Percentiles rank a stretch among this genome's conserved stretches.
Evolutionary conservation across 1,139 yeast genomes (phyloP).

Genomic region (Ogataea hybrid): DNA sequence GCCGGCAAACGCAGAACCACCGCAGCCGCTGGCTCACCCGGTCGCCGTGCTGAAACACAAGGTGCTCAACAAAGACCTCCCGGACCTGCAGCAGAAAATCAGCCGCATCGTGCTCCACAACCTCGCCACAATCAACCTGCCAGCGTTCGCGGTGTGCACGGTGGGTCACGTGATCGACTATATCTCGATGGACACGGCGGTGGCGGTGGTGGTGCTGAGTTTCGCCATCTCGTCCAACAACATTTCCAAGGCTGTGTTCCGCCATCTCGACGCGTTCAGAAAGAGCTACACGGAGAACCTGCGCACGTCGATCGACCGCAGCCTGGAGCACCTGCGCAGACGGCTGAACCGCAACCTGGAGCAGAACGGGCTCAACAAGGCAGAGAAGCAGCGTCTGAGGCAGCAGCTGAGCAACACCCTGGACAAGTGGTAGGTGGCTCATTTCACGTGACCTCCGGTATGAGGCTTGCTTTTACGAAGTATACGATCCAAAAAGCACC

Average conservation of each 20-base stretch:
- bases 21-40: conserved; percentile 15
- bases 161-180: conserved; percentile 30
- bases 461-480: conserved; percentile 1
- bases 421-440: conserved; percentile 9
- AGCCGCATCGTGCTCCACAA: conserved; percentile 26
- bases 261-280: conserved; percentile 23
- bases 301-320: conserved; percentile 28
- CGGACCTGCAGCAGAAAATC: conserved; percentile 28
- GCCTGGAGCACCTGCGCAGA: conserved; percentile 19
- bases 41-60: conserved; percentile 21
- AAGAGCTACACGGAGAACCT: conserved; percentile 29
- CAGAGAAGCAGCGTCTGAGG: conserved; percentile 11
- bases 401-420: conserved; percentile 9
- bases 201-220: conserved; percentile 30
- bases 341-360: conserved; percentile 20
- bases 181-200: conserved; percentile 29
- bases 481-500: conserved; percentile 3
- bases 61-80: conserved; percentile 25
- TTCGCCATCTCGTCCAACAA: conserved; percentile 29
- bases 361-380: conserved; percentile 15
- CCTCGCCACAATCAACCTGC: conserved; percentile 28
- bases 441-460: conserved; percentile 6
- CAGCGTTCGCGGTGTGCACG: conserved; percentile 26
- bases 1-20: conserved; percentile 9
- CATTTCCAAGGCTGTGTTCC: conserved; percentile 25